Conservation (phyloP, 2,329 filamentous ascomycete genomes). For the Ophiostoma novo-ulmi region DNA sequence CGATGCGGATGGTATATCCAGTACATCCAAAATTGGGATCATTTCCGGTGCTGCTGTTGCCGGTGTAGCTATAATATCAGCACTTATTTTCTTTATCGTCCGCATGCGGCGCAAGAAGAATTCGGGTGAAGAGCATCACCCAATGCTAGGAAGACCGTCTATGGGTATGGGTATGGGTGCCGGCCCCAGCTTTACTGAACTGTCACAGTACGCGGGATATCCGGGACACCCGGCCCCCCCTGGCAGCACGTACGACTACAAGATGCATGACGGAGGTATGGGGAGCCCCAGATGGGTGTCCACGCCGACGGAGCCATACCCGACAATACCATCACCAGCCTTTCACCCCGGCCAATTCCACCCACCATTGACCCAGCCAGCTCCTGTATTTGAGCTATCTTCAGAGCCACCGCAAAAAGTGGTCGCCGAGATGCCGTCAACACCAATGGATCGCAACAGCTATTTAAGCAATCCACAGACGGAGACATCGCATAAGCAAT, state of each 20-base stretch:
- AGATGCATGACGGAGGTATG: slow-evolving; percentile 4
- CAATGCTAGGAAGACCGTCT: slow-evolving; percentile 29
- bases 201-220: slow-evolving; percentile 13
- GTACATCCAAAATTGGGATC: slow-evolving; percentile 31
- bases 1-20: slow-evolving; percentile 27
- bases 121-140: slow-evolving; percentile 31
- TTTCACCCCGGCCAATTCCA: neutral
- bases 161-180: neutral
- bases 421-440: slow-evolving; percentile 32
- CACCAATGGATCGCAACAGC: neutral
- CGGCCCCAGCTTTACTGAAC: slow-evolving; percentile 25
- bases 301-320: slow-evolving; percentile 18
- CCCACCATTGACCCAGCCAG: neutral
- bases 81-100: slow-evolving; percentile 27
- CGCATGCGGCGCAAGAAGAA: slow-evolving; percentile 29
- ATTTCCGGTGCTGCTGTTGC: slow-evolving; percentile 28
- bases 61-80: slow-evolving; percentile 28
- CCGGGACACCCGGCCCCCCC: neutral
- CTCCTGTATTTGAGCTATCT: neutral
- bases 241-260: slow-evolving; percentile 21
- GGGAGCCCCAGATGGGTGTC: neutral
- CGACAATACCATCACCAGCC: neutral
- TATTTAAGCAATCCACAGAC: neutral
- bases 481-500: neutral
- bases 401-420: neutral